A percentile compares a stretch with the other conserved stretches of the same genome.
These are phyloP conservation scores for Eutrema japonicum DNA, from an alignment of 345 rosid species.

Conservation along the genomic window DNA sequence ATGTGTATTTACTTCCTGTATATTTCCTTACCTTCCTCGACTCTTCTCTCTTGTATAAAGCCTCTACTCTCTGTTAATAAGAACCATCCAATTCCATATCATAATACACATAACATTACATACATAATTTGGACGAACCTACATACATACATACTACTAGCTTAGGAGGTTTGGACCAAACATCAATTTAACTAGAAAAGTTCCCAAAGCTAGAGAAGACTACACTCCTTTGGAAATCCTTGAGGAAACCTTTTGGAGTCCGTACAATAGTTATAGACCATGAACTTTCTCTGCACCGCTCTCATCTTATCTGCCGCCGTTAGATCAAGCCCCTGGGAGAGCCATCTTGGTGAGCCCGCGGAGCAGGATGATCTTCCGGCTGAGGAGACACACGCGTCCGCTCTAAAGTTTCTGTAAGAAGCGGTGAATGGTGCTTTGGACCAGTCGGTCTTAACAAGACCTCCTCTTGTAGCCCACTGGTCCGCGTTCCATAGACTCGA, in stretches of 20 bases:
- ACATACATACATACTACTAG: background rate
- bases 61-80: too few species aligned
- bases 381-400: constrained; percentile 44
- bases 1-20: too few species aligned
- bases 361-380: constrained; percentile 42
- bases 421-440: constrained; percentile 56
- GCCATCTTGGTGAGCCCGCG: constrained; percentile 43
- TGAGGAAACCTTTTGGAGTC: constrained; percentile 51
- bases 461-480: constrained; percentile 73
- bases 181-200: constrained; percentile 4
- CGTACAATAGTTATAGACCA: constrained; percentile 51
- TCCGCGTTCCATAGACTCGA: constrained; percentile 70
- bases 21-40: too few species aligned
- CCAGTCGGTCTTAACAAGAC: constrained; percentile 66
- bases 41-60: too few species aligned
- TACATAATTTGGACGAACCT: background rate
- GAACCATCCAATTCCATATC: too few species aligned
- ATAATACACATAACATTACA: constrained; percentile 10
- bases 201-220: constrained; percentile 16
- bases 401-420: constrained; percentile 51
- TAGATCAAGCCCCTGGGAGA: constrained; percentile 51
- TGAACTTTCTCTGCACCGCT: constrained; percentile 53
- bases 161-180: background rate
- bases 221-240: constrained; percentile 51
- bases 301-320: constrained; percentile 46